Conservation (phyloP, 768 basidiomycete genomes). For the Tulasnella sp. region DNA sequence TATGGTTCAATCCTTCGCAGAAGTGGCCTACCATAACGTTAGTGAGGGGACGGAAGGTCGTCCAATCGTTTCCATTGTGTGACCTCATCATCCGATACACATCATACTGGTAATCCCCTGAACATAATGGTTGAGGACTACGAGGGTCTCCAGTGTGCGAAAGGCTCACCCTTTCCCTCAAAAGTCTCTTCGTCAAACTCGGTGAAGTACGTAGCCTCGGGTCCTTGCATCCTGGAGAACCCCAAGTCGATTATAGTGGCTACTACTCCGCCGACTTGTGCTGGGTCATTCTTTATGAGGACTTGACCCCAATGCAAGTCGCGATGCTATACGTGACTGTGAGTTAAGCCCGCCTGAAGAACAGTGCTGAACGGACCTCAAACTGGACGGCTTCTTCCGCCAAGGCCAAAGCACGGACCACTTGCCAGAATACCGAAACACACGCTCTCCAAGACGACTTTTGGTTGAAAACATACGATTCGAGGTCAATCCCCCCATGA, state of each 20-base stretch:
- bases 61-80: slow-evolving; percentile 54
- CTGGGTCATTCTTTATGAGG: slow-evolving; percentile 46
- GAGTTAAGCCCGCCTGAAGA: not conserved
- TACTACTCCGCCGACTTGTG: slow-evolving; percentile 43
- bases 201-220: slow-evolving; percentile 53
- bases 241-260: slow-evolving; percentile 92
- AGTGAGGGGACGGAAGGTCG: slow-evolving; percentile 62
- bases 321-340: slow-evolving; percentile 53
- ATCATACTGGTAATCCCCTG: slow-evolving; percentile 85
- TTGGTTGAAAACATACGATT: slow-evolving; percentile 57
- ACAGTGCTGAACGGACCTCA: slow-evolving; percentile 46
- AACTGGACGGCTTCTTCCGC: slow-evolving; percentile 76
- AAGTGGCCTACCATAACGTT: slow-evolving; percentile 68
- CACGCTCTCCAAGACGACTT: slow-evolving; percentile 67
- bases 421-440: slow-evolving; percentile 83
- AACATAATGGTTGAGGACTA: not conserved
- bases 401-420: slow-evolving; percentile 56
- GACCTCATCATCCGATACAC: slow-evolving; percentile 80
- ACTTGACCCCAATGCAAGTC: slow-evolving; percentile 99
- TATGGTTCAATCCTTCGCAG: not conserved
- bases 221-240: slow-evolving; percentile 63
- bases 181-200: slow-evolving; percentile 82
- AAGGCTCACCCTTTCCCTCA: slow-evolving; percentile 63
- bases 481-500: slow-evolving; percentile 84
- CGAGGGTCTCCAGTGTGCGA: not conserved